These are phyloP conservation scores for Xanthoconium separans DNA, from an alignment of 1,284 basidiomycete genomes.

Conservation along the genomic window DNA sequence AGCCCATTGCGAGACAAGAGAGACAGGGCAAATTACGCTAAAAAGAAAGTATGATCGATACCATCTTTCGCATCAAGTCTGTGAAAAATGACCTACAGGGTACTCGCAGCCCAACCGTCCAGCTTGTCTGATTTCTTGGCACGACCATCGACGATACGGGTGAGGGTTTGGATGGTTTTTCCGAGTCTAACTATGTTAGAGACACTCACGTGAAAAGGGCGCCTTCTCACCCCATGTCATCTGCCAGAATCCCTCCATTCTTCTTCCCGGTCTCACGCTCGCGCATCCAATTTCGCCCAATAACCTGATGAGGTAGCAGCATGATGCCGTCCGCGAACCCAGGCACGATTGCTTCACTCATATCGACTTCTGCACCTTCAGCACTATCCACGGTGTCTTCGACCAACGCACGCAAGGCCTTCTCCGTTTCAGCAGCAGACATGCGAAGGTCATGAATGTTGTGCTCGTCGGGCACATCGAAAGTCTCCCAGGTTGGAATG, in stretches of 20 bases:
- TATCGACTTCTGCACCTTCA: slow-evolving; percentile 54
- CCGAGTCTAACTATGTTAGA: slow-evolving; percentile 58
- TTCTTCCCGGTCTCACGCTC: slow-evolving; percentile 79
- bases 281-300: slow-evolving; percentile 86
- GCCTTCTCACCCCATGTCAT: slow-evolving; percentile 78
- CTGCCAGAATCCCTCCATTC: slow-evolving; percentile 86
- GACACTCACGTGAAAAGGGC: background rate
- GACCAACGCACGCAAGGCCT: slow-evolving; percentile 62
- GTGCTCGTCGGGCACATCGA: slow-evolving; percentile 35
- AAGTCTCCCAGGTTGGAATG: slow-evolving; percentile 26
- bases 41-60: slow-evolving; percentile 14
- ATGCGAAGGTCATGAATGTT: slow-evolving; percentile 38
- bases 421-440: slow-evolving; percentile 56
- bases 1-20: slow-evolving; percentile 91
- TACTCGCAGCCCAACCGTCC: slow-evolving; percentile 69
- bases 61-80: background rate
- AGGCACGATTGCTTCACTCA: slow-evolving; percentile 64
- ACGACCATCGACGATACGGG: slow-evolving; percentile 77
- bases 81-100: slow-evolving; percentile 53
- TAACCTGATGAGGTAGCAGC: slow-evolving; percentile 85
- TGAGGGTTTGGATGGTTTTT: slow-evolving; percentile 91
- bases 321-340: slow-evolving; percentile 70
- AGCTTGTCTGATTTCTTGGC: slow-evolving; percentile 67
- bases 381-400: slow-evolving; percentile 41
- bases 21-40: slow-evolving; percentile 81